A percentile compares a stretch with the other conserved stretches of the same genome.
Evolutionary conservation across 495 filamentous ascomycete genomes (phyloP).

Genomic region (Daldinia caldariorum): DNA sequence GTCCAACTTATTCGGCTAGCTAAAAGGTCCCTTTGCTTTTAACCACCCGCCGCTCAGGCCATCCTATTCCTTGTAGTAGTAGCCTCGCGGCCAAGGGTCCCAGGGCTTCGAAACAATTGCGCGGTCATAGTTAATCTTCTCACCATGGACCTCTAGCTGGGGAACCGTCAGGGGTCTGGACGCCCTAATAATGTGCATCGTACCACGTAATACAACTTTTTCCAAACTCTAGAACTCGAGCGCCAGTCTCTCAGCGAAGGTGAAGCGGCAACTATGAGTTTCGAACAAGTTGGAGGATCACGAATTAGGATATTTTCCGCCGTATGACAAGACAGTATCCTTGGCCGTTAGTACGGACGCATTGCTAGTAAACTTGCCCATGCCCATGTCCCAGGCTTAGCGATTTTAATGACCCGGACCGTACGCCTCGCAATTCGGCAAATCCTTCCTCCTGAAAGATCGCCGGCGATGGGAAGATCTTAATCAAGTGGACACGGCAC

Average conservation of each 20-base stretch:
- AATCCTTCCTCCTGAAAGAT: constrained; percentile 36
- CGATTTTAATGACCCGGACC: constrained; percentile 19
- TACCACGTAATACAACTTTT: constrained; percentile 15
- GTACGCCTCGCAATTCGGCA: constrained; percentile 39
- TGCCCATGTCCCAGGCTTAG: constrained; percentile 15
- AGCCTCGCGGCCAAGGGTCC: constrained; percentile 26
- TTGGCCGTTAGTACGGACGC: constrained; percentile 9
- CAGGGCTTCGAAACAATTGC: constrained; percentile 40
- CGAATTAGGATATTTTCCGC: constrained; percentile 27
- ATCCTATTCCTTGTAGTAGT: constrained; percentile 21
- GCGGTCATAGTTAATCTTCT: constrained; percentile 27
- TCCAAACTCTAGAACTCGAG: constrained; percentile 6
- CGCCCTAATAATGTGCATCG: constrained; percentile 16
- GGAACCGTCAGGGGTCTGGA: constrained; percentile 14
- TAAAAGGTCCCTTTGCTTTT: constrained; percentile 15
- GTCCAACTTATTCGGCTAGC: constrained; percentile 9
- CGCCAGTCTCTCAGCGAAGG: constrained; percentile 8
- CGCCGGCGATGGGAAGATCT: constrained; percentile 43
- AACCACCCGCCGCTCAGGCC: constrained; percentile 29
- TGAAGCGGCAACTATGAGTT: constrained; percentile 25
- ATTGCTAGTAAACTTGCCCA: neutral
- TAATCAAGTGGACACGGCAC: constrained; percentile 41
- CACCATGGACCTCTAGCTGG: constrained; percentile 19
- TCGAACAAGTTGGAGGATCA: constrained; percentile 23
- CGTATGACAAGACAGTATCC: constrained; percentile 39